A percentile compares a stretch with the other conserved stretches of the same genome.
phyloP scores from a whole-genome alignment of 352 stramenopile genomes.

The Aphanomyces euteiches region DNA sequence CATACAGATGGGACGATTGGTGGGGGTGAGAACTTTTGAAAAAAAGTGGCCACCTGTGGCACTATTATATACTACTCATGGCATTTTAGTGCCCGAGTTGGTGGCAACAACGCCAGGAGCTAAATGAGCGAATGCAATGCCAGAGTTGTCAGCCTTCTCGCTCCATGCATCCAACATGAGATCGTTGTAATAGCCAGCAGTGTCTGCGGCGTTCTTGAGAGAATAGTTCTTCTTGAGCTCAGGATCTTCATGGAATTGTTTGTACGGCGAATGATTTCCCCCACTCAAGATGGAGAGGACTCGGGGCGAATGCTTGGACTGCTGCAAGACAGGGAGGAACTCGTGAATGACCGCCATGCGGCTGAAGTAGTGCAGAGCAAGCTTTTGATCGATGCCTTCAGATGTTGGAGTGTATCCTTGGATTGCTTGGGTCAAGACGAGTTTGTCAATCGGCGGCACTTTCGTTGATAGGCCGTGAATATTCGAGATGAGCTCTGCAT shows the following conservation, averaged over 20 bases:
- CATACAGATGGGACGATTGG: too few species aligned
- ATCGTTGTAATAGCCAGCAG: slow-evolving; percentile 55
- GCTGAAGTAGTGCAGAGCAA: slow-evolving; percentile 51
- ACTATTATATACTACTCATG: not conserved
- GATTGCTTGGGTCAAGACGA: slow-evolving; percentile 51
- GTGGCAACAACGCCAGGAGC: slow-evolving; percentile 49
- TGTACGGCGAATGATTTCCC: slow-evolving; percentile 45
- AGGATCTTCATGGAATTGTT: slow-evolving; percentile 39
- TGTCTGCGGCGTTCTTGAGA: slow-evolving; percentile 48
- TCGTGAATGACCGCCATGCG: slow-evolving; percentile 36
- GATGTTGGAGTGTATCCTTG: slow-evolving; percentile 44
- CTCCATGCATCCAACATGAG: slow-evolving; percentile 42
- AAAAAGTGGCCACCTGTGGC: too few species aligned
- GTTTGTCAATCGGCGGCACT: slow-evolving; percentile 34
- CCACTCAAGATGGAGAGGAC: slow-evolving; percentile 43
- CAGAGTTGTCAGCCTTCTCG: slow-evolving; percentile 24
- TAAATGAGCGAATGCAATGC: slow-evolving; percentile 44
- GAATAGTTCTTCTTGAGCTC: slow-evolving; percentile 42
- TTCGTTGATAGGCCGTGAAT: slow-evolving; percentile 6
- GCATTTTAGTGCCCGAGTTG: slow-evolving; percentile 55
- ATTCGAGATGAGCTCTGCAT: not conserved
- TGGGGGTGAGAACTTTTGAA: too few species aligned
- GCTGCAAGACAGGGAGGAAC: slow-evolving; percentile 37
- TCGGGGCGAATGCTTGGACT: slow-evolving; percentile 31
- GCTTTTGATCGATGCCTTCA: slow-evolving; percentile 55